phyloP scores from a whole-genome alignment of 1,284 basidiomycete species.

The Tilletia walkeri region DNA sequence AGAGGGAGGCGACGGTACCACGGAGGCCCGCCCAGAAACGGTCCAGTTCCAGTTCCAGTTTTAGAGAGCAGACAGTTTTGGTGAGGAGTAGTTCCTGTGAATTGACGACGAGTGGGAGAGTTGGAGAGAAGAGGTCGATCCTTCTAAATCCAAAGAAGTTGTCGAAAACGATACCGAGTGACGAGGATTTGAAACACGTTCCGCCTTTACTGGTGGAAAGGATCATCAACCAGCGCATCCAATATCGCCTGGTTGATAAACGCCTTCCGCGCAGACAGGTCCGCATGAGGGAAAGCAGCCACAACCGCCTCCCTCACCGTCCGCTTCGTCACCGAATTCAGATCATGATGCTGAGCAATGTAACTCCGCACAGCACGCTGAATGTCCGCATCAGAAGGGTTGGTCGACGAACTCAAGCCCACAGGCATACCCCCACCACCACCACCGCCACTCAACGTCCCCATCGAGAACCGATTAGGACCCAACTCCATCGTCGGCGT shows the following conservation, averaged over 20 bases:
- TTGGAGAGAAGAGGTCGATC: not conserved
- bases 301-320: conserved; percentile 47
- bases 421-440: not conserved
- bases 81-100: not conserved
- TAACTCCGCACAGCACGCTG: conserved; percentile 40
- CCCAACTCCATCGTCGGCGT: conserved; percentile 8
- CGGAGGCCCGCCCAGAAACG: no score
- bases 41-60: no score
- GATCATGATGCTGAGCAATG: conserved; percentile 49
- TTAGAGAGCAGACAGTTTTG: not conserved
- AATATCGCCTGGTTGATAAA: conserved; percentile 52
- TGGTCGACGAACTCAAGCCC: not conserved
- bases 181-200: no score
- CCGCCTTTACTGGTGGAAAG: not conserved
- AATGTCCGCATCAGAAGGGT: conserved; percentile 42
- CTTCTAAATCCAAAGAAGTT: no score
- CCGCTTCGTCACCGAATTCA: conserved; percentile 53
- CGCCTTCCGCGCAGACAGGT: conserved; percentile 35
- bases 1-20: no score
- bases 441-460: not conserved
- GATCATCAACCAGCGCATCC: conserved; percentile 35
- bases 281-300: conserved; percentile 51
- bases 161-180: no score
- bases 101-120: not conserved
- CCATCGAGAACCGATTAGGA: conserved; percentile 13